These are phyloP conservation scores for Thielaviopsis euricoi DNA, from an alignment of 2,329 filamentous ascomycete genomes.

Conservation along the genomic window DNA sequence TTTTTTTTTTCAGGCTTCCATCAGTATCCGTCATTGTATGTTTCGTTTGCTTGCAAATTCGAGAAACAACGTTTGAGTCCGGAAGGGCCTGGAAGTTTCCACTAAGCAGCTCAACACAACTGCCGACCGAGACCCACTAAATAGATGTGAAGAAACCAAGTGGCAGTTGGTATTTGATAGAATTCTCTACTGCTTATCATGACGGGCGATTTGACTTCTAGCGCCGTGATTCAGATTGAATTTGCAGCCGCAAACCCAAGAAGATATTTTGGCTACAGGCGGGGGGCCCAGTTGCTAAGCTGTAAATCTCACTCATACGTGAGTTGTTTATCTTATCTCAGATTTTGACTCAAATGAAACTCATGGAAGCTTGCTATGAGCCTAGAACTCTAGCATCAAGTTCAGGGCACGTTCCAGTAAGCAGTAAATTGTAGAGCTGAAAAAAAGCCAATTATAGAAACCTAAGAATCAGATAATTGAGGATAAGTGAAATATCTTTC, in stretches of 20 bases:
- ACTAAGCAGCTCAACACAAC: not conserved
- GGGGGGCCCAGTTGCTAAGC: not conserved
- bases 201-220: too few relatives aligned
- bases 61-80: not conserved
- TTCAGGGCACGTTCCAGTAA: too few relatives aligned
- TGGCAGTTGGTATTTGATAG: not conserved
- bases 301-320: not conserved
- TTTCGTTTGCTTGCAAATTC: not conserved
- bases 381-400: too few relatives aligned
- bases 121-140: not conserved
- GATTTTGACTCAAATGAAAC: not conserved
- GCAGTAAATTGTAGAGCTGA: too few relatives aligned
- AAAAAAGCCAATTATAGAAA: too few relatives aligned
- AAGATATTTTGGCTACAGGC: not conserved
- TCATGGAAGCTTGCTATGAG: not conserved
- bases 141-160: not conserved
- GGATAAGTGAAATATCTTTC: too few relatives aligned
- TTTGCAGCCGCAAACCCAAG: not conserved
- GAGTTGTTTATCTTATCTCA: not conserved
- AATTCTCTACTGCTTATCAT: too few relatives aligned
- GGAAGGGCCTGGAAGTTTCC: not conserved
- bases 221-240: too few relatives aligned
- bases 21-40: not conserved
- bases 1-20: not conserved
- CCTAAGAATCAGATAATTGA: too few relatives aligned